These are phyloP conservation scores for Chaetomium cochliodes DNA, from an alignment of 495 filamentous ascomycete genomes.

Conservation along the genomic window DNA sequence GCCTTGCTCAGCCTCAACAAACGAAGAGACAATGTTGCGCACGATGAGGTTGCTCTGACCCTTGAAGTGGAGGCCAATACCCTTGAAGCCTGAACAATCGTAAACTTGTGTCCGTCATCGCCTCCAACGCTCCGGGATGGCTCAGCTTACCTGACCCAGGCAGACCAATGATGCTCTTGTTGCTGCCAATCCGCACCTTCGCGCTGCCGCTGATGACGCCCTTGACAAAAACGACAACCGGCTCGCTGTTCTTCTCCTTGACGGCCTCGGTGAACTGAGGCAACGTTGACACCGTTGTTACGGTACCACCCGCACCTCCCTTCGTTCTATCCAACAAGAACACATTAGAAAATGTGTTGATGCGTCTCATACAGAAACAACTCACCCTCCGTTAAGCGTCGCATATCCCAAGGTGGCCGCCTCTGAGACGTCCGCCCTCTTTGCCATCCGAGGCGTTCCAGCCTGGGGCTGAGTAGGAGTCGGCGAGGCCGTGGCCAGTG, in stretches of 20 bases:
- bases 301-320: slow-evolving; percentile 59
- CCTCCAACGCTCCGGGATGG: not conserved
- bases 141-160: slow-evolving; percentile 32
- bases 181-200: slow-evolving; percentile 50
- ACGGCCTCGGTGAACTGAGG: slow-evolving; percentile 54
- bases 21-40: slow-evolving; percentile 59
- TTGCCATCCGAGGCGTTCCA: slow-evolving; percentile 5
- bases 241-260: slow-evolving; percentile 38
- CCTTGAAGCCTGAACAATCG: slow-evolving; percentile 38
- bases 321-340: slow-evolving; percentile 42
- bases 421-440: slow-evolving; percentile 14
- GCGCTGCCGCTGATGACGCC: slow-evolving; percentile 47
- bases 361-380: not conserved
- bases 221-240: slow-evolving; percentile 50
- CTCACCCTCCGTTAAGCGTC: slow-evolving; percentile 14
- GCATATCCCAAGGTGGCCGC: slow-evolving; percentile 16
- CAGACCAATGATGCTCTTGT: slow-evolving; percentile 57
- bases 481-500: slow-evolving; percentile 1
- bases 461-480: slow-evolving; percentile 13
- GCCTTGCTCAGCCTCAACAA: slow-evolving; percentile 57
- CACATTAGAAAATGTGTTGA: too few species aligned
- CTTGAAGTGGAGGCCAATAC: slow-evolving; percentile 51
- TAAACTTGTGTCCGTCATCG: not conserved
- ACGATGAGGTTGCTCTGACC: slow-evolving; percentile 55
- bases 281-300: slow-evolving; percentile 58